Evolutionary conservation across 805 yeast species (phyloP), one percentile per base, ranked within the genome.

Genomic region (Huiozyma sinensis): DNA sequence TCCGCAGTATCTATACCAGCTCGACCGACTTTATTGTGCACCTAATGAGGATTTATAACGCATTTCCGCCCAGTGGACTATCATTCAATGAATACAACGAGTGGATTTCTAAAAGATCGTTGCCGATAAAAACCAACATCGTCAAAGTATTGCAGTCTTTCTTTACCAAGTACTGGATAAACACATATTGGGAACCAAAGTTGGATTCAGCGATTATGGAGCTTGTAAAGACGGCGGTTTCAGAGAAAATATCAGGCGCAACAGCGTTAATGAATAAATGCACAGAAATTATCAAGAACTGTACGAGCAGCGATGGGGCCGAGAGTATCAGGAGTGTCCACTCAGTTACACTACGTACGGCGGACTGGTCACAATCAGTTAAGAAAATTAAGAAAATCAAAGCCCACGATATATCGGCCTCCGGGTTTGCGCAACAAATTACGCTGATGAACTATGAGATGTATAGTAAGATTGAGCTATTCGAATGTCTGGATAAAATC

Each of bases 21-120:
- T 73, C 92, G 2, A 62, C 72, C 6, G 83, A 80, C 42, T 67
- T 89, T 34, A 65, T 84, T 38, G 69, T 71, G 31, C 56, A 74
- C 37, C 64, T 86, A 51, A 72, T 83, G 29, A 71, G 72, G 32
- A 68, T 92, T 44, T 90, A 80, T 63, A 72, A 78, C 43, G 64
- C 76, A 11, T 76, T 75, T 49, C 92, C 95, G 17, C 96, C 96
- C 0, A 95, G 85, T 54, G 95, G 95, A 0, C 65, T 90, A 47
- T 76, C 84, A 47, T 84, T 79, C 55, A 92, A 83, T 48, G 95
- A 86, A 54, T 85, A 83, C 60, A 76, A 77, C 37, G 64, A 71
- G 6, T 87, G 96, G 96, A 70, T 79, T 7, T 76, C 77, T 35
- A 75, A 74, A 55, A 85, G 84, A 55, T 76, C 80, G 47, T 69